Base-by-base conservation (phyloP, 306 rosid genomes). In the Oemleria cerasiformis region DNA sequence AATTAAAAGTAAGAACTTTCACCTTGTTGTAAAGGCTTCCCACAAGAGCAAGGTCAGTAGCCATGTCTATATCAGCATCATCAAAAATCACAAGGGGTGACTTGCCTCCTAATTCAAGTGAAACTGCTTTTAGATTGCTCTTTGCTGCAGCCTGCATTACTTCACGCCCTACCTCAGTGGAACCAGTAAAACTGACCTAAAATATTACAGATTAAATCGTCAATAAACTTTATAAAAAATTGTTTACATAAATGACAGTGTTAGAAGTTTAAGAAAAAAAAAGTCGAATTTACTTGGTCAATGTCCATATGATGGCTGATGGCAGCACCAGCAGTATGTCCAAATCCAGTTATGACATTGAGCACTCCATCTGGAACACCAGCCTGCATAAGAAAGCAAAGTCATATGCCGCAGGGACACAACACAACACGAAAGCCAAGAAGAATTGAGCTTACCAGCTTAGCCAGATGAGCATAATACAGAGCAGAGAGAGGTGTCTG, bases 361-460 rank as follows among this genome's bases (percentile, higher is more conserved):
- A 92, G 82, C 14, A 92, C 98, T 63, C 98, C 98, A 71, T 88
- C 87, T 0, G 98, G 98, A 54, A 92, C 81, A 9, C 96, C 98
- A 72, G 98, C 98, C 98, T 92, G 42, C 50, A 19, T 17, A 42
- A 70, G 17, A 8, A 34, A 30, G 3, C 36, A 30, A 30, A 2
- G 2, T 2, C 2, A 1, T 1, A 1, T 4, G 36, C 36, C 3
- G 36, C 36, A 4, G 36, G 3, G 36, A 30, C 36, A n/a, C n/a
- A 59, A 30, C 36, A 30, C 3, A 30, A 30, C 2, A 30, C 3
- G 36, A 30, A 30, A 30, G 3, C 20, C 19, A 7, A 14, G 64
- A 9, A 1, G 2, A 72, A 13, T 5, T 9, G 40, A 53, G 42
- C 70, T 41, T 47, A 88, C 98, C 90, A 81, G 19, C 54, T 92